Evolutionary conservation across 2,329 filamentous ascomycete species (phyloP).

Genomic region (Penicillium sclerotigenum): DNA sequence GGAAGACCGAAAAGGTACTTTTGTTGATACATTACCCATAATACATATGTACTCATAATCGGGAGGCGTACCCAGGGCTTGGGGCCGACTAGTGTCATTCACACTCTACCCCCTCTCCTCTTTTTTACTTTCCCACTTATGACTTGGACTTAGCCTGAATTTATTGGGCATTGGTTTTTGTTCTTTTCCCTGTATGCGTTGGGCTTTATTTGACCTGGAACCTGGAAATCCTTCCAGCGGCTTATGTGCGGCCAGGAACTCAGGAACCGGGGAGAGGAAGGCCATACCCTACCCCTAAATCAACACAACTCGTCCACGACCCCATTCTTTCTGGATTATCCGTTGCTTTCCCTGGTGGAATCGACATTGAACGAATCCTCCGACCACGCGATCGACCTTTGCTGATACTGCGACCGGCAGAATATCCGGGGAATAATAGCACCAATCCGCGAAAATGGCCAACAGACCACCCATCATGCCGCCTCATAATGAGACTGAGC

Average conservation of each 20-base stretch:
- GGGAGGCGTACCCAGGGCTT: conserved; percentile 11
- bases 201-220: not conserved
- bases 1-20: not conserved
- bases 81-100: conserved; percentile 10
- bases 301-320: not conserved
- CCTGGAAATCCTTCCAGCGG: not conserved
- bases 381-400: not conserved
- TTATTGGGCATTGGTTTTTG: not conserved
- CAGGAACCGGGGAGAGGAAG: not conserved
- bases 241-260: not conserved
- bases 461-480: conserved; percentile 38
- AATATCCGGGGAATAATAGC: not conserved
- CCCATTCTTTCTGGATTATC: not conserved
- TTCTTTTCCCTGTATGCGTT: not conserved
- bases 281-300: not conserved
- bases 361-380: not conserved
- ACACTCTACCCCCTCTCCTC: conserved; percentile 10
- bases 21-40: not conserved
- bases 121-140: conserved; percentile 2
- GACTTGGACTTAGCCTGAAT: not conserved
- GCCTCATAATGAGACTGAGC: conserved; percentile 54
- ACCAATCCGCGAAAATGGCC: conserved; percentile 38
- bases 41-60: conserved; percentile 3
- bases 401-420: conserved; percentile 14
- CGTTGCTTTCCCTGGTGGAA: not conserved